Evolutionary conservation across 129 eudicot species (phyloP), one percentile per base, ranked within the genome.

Genomic region (Oenanthe sinensis): DNA sequence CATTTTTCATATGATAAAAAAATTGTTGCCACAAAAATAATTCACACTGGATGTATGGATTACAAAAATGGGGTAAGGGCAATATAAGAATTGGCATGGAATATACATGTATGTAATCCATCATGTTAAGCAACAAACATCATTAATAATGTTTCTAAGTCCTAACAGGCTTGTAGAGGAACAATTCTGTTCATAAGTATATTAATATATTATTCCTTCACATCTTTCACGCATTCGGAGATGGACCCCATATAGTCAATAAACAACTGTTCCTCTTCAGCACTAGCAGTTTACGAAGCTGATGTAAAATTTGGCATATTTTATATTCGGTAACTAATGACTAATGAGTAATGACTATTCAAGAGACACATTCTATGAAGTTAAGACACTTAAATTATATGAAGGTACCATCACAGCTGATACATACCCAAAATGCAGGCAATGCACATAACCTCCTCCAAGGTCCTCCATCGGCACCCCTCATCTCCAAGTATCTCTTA

Each of bases 381-480:
- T 22, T n/a, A 10, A 9, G 15, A n/a, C 15, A 39, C 8, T 26
- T n/a, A 1, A 17, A 58, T 8, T 6, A 76, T 47, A 68, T 60
- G 44, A 4, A 9, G 9, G 65, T 17, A 67, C 62, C 55, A 70
- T 74, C 67, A 79, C 50, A 79, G 77, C 74, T 17, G 45, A 62
- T 84, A 73, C 79, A 88, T 84, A 92, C 99, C 99, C 99, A 95
- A 82, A 92, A 92, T 6, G 99, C 99, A 49, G 99, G 99, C 82
- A 95, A 74, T 72, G 99, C 99, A 77, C 99, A 95, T 49, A 95
- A 85, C 85, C 99, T 86, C 86, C 99, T 90, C 97, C 97, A 92
- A 75, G 99, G 97, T 17, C 99, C 99, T 71, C 97, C 97, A 87
- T 95, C 99, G 73, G 99, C 99, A 80, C 97, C 99, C 77, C 99